Evolutionary conservation across 306 rosid genomes (phyloP).

Genomic region (Abrus pulchellus): DNA sequence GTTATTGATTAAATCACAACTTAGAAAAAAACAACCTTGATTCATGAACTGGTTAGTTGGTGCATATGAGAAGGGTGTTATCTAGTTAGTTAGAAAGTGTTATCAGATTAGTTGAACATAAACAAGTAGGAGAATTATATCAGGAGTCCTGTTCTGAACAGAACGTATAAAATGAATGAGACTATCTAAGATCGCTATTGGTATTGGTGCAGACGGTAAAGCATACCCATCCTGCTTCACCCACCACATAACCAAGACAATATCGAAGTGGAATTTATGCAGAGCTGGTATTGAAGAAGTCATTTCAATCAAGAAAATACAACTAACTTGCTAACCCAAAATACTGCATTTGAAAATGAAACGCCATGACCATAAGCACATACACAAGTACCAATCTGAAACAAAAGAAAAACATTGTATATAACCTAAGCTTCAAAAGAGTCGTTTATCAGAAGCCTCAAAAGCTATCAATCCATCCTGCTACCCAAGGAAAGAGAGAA

Average conservation of each 20-base stretch:
- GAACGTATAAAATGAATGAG: background rate
- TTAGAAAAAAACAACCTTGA: background rate
- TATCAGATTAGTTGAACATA: background rate
- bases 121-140: background rate
- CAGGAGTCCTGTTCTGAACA: background rate
- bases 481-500: background rate
- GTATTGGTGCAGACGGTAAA: background rate
- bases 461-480: background rate
- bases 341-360: background rate
- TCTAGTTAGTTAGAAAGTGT: background rate
- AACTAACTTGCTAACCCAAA: slow-evolving; percentile 12
- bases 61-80: background rate
- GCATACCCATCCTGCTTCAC: background rate
- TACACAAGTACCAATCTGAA: background rate
- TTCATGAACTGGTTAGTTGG: background rate
- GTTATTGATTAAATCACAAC: background rate
- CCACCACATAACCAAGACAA: too few relatives aligned
- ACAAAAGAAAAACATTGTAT: background rate
- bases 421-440: background rate
- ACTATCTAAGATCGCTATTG: background rate
- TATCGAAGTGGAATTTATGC: background rate
- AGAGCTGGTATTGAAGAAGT: slow-evolving; percentile 9
- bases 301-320: background rate
- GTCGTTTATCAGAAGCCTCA: background rate
- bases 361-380: background rate